Evolutionary conservation across 2,329 filamentous ascomycete genomes (phyloP), one percentile per base, ranked within the genome.

Genomic region (Chaetothyriales sp.): DNA sequence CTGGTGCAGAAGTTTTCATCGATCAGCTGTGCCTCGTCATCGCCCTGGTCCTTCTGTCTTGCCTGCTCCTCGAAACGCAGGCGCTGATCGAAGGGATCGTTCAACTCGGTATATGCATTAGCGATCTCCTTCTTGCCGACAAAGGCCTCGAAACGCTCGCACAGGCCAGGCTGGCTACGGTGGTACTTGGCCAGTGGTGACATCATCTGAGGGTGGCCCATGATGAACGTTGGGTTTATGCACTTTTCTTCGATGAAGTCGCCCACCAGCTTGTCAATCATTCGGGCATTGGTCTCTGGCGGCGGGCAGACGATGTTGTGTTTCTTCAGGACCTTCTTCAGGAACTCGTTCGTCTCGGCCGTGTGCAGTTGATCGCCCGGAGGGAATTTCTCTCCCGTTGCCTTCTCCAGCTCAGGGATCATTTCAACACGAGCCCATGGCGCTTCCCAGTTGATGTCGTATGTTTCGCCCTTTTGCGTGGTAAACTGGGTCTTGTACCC

Each of bases 21-120:
- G 50, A 96, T 81, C 60, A 92, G 73, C 72, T 96, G 92, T 1
- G 90, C 93, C 72, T 98, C 93, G 61, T 96, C 88, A 59, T 98
- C 93, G 64, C 93, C 92, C 71, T 94, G 86, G 5, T 81, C 87
- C 79, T 96, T 96, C 74, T 96, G 89, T 62, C 80, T 78, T 3
- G 89, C 90, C 72, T 98, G 92, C 78, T 96, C 90, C 68, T 95
- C 88, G 67, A 90, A 90, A 26, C 88, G 81, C 56, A 90, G 72
- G 55, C 92, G 80, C 74, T 98, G 92, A 69, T 95, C 89, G 63
- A 94, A 90, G 51, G 90, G 88, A 63, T 95, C 86, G 75, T 94
- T 93, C 77, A 98, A 82, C 79, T 98, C 92, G 42, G 90, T 96
- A 72, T 95, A 93, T 5, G 89, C 89, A 65, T 98, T 96, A 63